Base-by-base conservation (phyloP, 2,329 filamentous ascomycete genomes). In the Xylogone sp. region DNA sequence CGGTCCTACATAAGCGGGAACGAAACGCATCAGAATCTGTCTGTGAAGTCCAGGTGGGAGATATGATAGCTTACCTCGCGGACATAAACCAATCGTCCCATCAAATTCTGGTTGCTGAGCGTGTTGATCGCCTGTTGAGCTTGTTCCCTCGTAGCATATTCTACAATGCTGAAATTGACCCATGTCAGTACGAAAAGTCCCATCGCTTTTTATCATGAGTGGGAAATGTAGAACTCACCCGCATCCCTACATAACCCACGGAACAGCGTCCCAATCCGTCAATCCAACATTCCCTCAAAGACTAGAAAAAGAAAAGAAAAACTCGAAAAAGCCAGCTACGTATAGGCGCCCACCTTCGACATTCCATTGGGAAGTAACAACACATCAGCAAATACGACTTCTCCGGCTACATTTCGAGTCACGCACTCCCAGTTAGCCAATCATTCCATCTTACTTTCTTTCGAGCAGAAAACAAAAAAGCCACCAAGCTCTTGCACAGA, bases 291-390 rank as follows among this genome's bases (percentile, higher is more conserved):
- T 94, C 89, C 90, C 87, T 84, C 84, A 90, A 87, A 68, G 69
- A 69, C 68, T 69, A 75, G 72, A 74, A 77, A 72, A 71, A 65
- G 73, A 76, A 27, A 76, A 74, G 71, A 81, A 81, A 84, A 77
- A 77, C 76, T 76, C 75, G 71, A 85, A 75, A 83, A 84, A 83
- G 88, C 89, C 83, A 86, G 84, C 88, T 87, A 92, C 81, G 78
- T 84, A 80, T 88, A 88, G 82, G 86, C 85, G 91, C 90, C 90
- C 92, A 97, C 93, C 93, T 99, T 99, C 90, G 93, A 97, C 94
- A 99, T 99, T 92, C 94, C 94, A 83, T 99, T 99, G 70, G 94
- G 94, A 87, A 99, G 91, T 75, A 96, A 82, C 76, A 99, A 86
- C 71, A 99, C 94, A 83, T 99, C 94, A 79, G 94, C 94, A 79